Evolutionary conservation across 1,284 basidiomycete genomes (phyloP), one percentile per base, ranked within the genome.

Genomic region (Meripilus lineatus): DNA sequence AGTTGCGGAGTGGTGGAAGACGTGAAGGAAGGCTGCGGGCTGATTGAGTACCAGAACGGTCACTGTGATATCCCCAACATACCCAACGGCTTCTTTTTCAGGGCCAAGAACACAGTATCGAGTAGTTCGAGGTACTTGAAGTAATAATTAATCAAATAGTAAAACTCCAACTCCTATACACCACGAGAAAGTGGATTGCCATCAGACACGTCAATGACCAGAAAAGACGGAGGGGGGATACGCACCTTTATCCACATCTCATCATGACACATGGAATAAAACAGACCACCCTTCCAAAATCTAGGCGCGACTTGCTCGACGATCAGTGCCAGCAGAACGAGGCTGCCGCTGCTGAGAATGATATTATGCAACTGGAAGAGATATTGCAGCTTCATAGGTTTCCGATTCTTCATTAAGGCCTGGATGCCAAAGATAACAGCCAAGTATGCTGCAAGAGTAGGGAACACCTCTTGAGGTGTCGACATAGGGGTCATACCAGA

Each of bases 1-100:
- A 45, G 95, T 98, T n/a, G 94, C 95, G 50, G 94, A 92, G 73
- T 98, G 95, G 67, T 98, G 95, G 76, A 96, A 98, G 56, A 98
- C 94, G 66, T 99, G 95, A 52, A 99, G 72, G 73, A 98, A 98
- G 48, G 89, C 89, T 95, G 58, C 42, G 18, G 35, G 53, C 21
- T 45, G 39, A 42, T 49, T 38, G 22, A 39, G 11, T 26, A 20
- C 18, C 2, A 26, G 21, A n/a, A 40, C 44, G 42, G 24, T 25
- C 25, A 17, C 21, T 42, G 40, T 39, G 23, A 33, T 41, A 32
- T 32, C 40, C 18, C 18, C 39, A 38, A 41, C 80, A 51, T 59
- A 93, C 92, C 87, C 43, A 98, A 75, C 22, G 92, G 91, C 70
- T 98, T 97, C 78, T 97, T 97, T 81, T 97, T 98, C 58, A 95